Evolutionary conservation across 129 eudicot species (phyloP).

Genomic region (Helianthus tuberosus): DNA sequence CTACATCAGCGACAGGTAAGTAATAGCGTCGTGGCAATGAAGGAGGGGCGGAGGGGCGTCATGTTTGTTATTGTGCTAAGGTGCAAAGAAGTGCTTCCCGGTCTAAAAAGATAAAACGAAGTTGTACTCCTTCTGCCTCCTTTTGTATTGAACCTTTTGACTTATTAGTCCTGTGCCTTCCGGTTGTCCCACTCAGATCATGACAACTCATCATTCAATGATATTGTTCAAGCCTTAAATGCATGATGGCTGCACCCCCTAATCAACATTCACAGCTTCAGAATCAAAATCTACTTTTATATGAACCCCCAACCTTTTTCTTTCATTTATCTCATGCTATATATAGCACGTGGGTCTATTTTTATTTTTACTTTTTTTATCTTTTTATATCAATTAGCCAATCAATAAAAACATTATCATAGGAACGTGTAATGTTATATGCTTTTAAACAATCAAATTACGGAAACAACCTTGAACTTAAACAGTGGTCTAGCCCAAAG

Average conservation of each 20-base stretch:
- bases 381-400: constrained; percentile 15
- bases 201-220: constrained; percentile 46
- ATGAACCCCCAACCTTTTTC: constrained; percentile 23
- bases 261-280: constrained; percentile 33
- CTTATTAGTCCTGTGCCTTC: constrained; percentile 38
- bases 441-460: constrained; percentile 2
- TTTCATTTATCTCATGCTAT: constrained; percentile 29
- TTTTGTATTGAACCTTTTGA: constrained; percentile 31
- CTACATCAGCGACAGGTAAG: no score
- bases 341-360: constrained; percentile 37
- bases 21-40: no score
- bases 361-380: neutral
- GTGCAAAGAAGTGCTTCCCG: no score
- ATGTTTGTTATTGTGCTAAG: no score
- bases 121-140: constrained; percentile 5
- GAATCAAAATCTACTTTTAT: constrained; percentile 35
- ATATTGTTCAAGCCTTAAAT: constrained; percentile 33
- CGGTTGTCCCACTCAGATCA: constrained; percentile 37
- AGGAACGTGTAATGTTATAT: constrained; percentile 21
- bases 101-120: constrained; percentile 19
- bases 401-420: constrained; percentile 11
- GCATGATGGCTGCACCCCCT: constrained; percentile 43
- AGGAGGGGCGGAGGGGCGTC: no score
- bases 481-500: neutral
- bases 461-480: constrained; percentile 4